Conservation (phyloP, 345 rosid species). For the Syzygium aqueum region DNA sequence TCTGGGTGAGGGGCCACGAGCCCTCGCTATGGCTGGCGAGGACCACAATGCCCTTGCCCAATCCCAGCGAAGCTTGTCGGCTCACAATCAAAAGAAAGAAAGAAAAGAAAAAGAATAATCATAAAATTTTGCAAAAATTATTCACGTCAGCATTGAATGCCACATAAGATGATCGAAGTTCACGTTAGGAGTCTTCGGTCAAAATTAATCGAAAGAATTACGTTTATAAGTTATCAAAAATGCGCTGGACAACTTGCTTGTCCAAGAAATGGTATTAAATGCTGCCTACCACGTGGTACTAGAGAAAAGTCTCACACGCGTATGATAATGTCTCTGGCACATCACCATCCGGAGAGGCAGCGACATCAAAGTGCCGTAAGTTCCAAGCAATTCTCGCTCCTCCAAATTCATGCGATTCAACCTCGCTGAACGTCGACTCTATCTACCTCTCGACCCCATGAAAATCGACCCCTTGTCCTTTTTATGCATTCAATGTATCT, state of each 20-base stretch:
- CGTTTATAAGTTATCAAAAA: too few species aligned
- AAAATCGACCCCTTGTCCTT: neutral
- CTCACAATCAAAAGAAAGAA: neutral
- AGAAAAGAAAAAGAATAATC: too few species aligned
- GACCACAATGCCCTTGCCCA: neutral
- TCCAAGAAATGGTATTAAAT: rapidly evolving
- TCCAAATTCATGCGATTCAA: neutral
- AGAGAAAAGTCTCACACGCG: neutral
- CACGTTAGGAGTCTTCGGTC: rapidly evolving
- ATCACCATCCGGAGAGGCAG: neutral
- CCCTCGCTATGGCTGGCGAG: neutral
- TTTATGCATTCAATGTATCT: neutral
- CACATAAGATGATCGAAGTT: rapidly evolving
- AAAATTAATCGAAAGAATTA: too few species aligned
- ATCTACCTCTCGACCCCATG: neutral
- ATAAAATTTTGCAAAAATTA: too few species aligned
- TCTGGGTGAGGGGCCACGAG: rapidly evolving
- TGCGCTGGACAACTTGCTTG: neutral
- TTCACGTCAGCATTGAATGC: rapidly evolving
- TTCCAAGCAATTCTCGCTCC: neutral
- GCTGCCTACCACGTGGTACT: too few species aligned
- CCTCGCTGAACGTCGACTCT: neutral
- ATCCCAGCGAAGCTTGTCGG: neutral
- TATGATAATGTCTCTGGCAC: neutral
- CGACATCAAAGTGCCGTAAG: neutral